Conservation (phyloP, 148 eudicot genomes). For the Rhododendron simsii region DNA sequence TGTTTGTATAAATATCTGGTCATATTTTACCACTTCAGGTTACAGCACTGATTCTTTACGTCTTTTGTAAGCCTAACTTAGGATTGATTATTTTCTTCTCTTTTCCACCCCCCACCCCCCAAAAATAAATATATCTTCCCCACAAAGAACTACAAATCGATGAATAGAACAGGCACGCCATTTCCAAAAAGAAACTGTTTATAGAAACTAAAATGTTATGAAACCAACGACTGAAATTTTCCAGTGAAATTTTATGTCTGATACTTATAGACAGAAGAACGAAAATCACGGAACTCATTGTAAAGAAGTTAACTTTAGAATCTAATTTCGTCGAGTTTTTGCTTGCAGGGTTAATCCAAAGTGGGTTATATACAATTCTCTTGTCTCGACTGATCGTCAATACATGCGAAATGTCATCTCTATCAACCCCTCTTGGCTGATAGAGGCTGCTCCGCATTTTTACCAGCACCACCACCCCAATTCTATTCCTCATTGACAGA, state of each 20-base stretch:
- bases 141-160: background rate
- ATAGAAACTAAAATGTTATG: background rate
- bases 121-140: background rate
- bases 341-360: slow-evolving; percentile 91
- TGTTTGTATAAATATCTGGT: background rate
- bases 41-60: background rate
- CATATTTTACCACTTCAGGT: background rate
- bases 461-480: slow-evolving; percentile 45
- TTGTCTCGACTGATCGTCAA: slow-evolving; percentile 85
- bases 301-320: background rate
- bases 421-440: slow-evolving; percentile 81
- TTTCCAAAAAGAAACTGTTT: background rate
- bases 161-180: background rate
- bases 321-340: background rate
- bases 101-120: background rate
- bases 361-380: slow-evolving; percentile 80
- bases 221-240: background rate
- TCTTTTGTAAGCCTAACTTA: background rate
- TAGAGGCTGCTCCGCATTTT: slow-evolving; percentile 82
- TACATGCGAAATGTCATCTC: slow-evolving; percentile 95
- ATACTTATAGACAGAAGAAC: background rate
- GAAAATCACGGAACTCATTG: background rate
- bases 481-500: slow-evolving; percentile 18
- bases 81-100: background rate
- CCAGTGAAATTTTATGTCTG: background rate